Evolutionary conservation across 352 stramenopile species (phyloP).

Genomic region (Thraustochytrium sp.): DNA sequence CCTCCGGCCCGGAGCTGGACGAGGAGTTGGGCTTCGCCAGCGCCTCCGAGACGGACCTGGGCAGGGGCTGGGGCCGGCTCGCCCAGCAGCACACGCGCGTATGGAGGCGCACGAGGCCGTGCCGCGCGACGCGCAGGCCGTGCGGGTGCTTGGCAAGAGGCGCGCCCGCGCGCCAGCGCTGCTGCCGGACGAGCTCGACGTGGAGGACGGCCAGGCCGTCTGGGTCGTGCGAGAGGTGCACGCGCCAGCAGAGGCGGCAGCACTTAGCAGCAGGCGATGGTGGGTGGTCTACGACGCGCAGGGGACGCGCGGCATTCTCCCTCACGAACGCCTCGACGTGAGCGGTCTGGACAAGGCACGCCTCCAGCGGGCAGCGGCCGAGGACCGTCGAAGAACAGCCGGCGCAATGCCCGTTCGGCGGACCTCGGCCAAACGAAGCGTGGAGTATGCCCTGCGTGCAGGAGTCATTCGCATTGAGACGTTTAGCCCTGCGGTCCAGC

Average conservation of each 20-base stretch:
- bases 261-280: background rate
- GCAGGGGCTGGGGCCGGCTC: no score
- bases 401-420: no score
- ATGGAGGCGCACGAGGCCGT: background rate
- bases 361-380: background rate
- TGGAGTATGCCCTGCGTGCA: no score
- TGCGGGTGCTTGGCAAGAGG: background rate
- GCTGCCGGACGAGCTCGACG: background rate
- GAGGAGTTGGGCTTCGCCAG: no score
- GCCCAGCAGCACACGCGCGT: no score
- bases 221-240: background rate
- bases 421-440: no score
- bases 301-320: background rate
- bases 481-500: no score
- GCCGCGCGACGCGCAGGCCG: background rate
- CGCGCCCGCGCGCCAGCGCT: background rate
- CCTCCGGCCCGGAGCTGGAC: no score
- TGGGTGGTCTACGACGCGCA: slow-evolving; percentile 6
- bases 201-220: background rate
- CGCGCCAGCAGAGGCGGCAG: no score
- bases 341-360: background rate
- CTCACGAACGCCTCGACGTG: slow-evolving; percentile 8
- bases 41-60: no score
- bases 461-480: no score
- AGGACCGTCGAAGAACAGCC: background rate